Evolutionary conservation across 2,329 filamentous ascomycete genomes (phyloP), one percentile per base, ranked within the genome.

Genomic region (Talaromyces marneffei): DNA sequence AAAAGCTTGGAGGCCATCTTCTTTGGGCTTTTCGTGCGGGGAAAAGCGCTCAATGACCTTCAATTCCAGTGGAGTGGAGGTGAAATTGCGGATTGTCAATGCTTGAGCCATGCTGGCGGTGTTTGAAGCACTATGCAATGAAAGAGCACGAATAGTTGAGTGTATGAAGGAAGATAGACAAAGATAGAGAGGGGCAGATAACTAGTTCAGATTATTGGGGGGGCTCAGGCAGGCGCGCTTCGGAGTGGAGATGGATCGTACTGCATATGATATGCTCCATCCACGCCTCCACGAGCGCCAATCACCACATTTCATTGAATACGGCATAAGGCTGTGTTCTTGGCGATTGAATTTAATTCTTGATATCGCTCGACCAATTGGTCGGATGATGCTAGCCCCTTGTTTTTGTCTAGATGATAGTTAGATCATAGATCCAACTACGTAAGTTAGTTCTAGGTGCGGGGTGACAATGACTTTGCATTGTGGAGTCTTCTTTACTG

Each of bases 81-180:
- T 93, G 66, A 96, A 79, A 74, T 97, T 97, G 69, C 92, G 91
- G 69, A 97, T 85, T 4, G 84, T 89, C 66, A 96, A 78, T 33
- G 69, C 62, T 60, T 77, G 70, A 42, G 74, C 73, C 75, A 78
- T 77, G 50, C 48, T 59, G 61, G 57, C n/a, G 27, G 52, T n/a
- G 14, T 35, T 35, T 23, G 10, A 18, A n/a, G 54, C 3, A 12
- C 18, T 33, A 20, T 52, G 14, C 29, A 52, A 33, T 20, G 8
- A 20, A n/a, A n/a, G n/a, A n/a, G n/a, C n/a, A n/a, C n/a, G n/a
- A n/a, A n/a, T n/a, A n/a, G n/a, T n/a, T n/a, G n/a, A n/a, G n/a
- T n/a, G n/a, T 25, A 27, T 25, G 42, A 39, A 29, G 6, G 44
- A n/a, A 20, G n/a, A 31, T 1, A 33, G 48, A n/a, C n/a, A n/a